Percentiles rank a stretch among this genome's conserved stretches.
These are phyloP conservation scores for Coccomyxa sp. DNA, from an alignment of 139 green algal genomes.

Conservation along the genomic window DNA sequence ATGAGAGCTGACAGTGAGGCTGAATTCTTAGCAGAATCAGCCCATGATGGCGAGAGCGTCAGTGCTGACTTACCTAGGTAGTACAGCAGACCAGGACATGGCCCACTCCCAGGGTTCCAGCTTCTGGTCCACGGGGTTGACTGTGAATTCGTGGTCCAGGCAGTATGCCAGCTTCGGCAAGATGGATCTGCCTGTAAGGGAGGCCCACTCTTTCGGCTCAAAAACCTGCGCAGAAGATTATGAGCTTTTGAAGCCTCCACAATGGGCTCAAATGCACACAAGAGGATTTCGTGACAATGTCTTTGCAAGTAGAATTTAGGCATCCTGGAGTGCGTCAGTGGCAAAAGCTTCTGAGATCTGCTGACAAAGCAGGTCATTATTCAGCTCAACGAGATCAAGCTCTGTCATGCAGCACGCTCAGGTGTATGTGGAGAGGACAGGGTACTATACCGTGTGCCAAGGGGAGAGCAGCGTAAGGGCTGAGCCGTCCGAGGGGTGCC, in stretches of 20 bases:
- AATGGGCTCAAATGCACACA: no score
- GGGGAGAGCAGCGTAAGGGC: constrained; percentile 78
- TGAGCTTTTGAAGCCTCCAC: no score
- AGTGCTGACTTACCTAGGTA: constrained; percentile 55
- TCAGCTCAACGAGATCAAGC: no score
- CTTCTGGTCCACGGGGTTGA: constrained; percentile 79
- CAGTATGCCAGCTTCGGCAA: constrained; percentile 82
- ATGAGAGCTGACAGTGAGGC: no score
- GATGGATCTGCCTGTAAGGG: constrained; percentile 68
- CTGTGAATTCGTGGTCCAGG: constrained; percentile 55
- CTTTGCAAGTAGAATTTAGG: no score
- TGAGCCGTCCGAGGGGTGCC: constrained; percentile 79
- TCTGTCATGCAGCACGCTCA: no score
- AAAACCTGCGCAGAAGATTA: constrained; percentile 76
- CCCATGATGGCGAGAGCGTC: constrained; percentile 5
- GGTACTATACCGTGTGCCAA: constrained; percentile 64
- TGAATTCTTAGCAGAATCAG: no score
- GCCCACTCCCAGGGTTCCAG: constrained; percentile 80
- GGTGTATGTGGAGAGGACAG: neutral
- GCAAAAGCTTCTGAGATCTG: no score
- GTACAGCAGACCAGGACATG: constrained; percentile 69
- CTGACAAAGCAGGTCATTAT: no score
- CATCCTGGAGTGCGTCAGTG: no score
- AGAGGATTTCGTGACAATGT: no score
- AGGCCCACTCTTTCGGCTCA: constrained; percentile 73